These are phyloP conservation scores for Nemania diffusa DNA, from an alignment of 2,329 filamentous ascomycete species.

Conservation along the genomic window DNA sequence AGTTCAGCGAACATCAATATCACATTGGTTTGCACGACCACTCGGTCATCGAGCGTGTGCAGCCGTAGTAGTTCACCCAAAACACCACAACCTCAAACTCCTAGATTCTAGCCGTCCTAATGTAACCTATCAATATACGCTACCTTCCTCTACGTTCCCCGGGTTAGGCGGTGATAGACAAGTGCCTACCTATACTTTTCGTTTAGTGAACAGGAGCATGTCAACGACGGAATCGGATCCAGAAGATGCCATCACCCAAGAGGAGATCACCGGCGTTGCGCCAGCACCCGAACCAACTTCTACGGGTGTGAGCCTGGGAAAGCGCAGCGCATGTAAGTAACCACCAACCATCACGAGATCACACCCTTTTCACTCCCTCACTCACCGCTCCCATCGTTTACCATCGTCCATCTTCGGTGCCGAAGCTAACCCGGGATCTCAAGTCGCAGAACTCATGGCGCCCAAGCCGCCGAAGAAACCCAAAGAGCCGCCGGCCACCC, in stretches of 20 bases:
- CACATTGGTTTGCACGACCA: neutral
- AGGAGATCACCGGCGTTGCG: slow-evolving; percentile 54
- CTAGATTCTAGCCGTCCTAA: neutral
- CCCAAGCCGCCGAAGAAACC: slow-evolving; percentile 57
- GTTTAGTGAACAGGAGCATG: slow-evolving; percentile 30
- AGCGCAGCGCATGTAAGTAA: slow-evolving; percentile 56
- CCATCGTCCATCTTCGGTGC: neutral
- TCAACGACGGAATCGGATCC: slow-evolving; percentile 41
- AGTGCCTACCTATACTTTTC: neutral
- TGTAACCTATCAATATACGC: slow-evolving; percentile 1
- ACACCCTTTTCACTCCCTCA: neutral
- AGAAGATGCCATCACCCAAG: slow-evolving; percentile 54
- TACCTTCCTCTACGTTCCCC: neutral
- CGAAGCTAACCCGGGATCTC: slow-evolving; percentile 21
- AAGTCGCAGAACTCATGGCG: slow-evolving; percentile 65
- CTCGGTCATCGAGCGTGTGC: neutral
- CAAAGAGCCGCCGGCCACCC: slow-evolving; percentile 39
- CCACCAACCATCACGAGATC: neutral
- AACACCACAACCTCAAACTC: neutral
- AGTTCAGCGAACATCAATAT: neutral
- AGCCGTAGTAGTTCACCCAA: neutral
- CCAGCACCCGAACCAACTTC: slow-evolving; percentile 41
- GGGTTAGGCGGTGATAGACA: neutral
- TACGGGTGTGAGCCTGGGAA: slow-evolving; percentile 38
- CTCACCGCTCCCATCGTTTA: too few relatives aligned